These are phyloP conservation scores for Penicillium sp. DNA, from an alignment of 2,329 filamentous ascomycete species.

Conservation along the genomic window DNA sequence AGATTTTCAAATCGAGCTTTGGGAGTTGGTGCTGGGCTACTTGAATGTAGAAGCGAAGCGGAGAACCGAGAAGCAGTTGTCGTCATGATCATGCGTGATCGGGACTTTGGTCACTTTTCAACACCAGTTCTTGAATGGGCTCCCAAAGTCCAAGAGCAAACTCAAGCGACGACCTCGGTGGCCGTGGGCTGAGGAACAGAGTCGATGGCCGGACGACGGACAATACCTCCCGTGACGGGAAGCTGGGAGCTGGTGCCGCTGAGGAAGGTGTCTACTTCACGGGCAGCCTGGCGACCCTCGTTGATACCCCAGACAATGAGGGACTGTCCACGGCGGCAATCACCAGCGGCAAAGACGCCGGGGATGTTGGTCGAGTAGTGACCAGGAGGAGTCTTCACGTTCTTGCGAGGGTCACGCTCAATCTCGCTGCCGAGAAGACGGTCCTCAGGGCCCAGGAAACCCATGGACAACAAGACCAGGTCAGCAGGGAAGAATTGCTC, in stretches of 20 bases:
- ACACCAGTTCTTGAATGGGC: not conserved
- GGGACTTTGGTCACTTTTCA: not conserved
- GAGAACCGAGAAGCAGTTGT: no score
- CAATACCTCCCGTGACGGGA: slow-evolving; percentile 86
- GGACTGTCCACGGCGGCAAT: slow-evolving; percentile 90
- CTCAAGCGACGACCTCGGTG: slow-evolving; percentile 28
- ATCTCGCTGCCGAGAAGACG: slow-evolving; percentile 80
- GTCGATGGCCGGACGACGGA: slow-evolving; percentile 64
- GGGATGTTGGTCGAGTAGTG: slow-evolving; percentile 83
- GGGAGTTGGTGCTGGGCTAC: no score
- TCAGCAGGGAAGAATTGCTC: slow-evolving; percentile 96
- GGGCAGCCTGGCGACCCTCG: slow-evolving; percentile 85
- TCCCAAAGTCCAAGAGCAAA: not conserved
- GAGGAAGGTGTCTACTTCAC: slow-evolving; percentile 85
- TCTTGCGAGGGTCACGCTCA: slow-evolving; percentile 88
- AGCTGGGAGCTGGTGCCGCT: slow-evolving; percentile 68
- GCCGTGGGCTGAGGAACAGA: slow-evolving; percentile 32
- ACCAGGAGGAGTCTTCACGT: slow-evolving; percentile 85
- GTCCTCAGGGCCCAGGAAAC: slow-evolving; percentile 90
- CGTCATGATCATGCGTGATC: no score
- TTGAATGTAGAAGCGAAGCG: no score
- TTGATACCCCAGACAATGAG: slow-evolving; percentile 99
- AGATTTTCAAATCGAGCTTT: no score
- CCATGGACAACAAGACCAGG: slow-evolving; percentile 91
- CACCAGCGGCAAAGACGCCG: slow-evolving; percentile 88